Base-by-base conservation (phyloP, 2,329 filamentous ascomycete species). In the Didymella sp. region DNA sequence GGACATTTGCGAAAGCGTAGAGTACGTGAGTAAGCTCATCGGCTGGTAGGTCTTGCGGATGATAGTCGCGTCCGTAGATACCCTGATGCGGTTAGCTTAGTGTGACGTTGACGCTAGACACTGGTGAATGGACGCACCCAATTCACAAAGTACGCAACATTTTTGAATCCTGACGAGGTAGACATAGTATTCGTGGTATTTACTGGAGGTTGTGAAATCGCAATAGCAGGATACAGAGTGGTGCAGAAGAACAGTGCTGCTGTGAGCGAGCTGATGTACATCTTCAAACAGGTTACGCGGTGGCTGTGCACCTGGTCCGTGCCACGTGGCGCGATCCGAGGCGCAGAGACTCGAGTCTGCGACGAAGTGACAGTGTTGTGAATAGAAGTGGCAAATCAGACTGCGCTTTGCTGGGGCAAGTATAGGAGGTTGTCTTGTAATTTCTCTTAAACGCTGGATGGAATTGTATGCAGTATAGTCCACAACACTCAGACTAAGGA, bases 91-190 rank as follows among this genome's bases (percentile, higher is more conserved):
- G 51, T 63, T 52, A 62, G 58, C 33, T 47, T 21, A 3, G 37
- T 31, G 56, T 51, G 46, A 27, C n/a, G 50, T 58, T 35, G 60
- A 15, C 7, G 33, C 33, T 37, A 37, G 17, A 19, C 6, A 6
- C 35, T 21, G 33, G 50, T 31, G 21, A 44, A 37, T 46, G 21
- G 46, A 55, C 43, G 22, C 35, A 62, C 74, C 74, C 74, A 76
- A 54, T 76, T 76, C 41, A 75, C 72, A 61, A 74, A 76, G 58
- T 76, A 76, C 1, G 73, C 73, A 25, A 76, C 73, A 33, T 74
- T 73, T 53, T 62, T 75, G 62, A 68, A 74, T 21, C 72, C 72
- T n/a, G 68, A 60, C 53, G 62, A 59, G n/a, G 60, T 53, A 41
- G 54, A 53, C 49, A 69, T 63, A 19, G 22, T 64, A 42, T 24